Base-by-base conservation (phyloP, 495 filamentous ascomycete genomes). In the Chaetomium tenue region DNA sequence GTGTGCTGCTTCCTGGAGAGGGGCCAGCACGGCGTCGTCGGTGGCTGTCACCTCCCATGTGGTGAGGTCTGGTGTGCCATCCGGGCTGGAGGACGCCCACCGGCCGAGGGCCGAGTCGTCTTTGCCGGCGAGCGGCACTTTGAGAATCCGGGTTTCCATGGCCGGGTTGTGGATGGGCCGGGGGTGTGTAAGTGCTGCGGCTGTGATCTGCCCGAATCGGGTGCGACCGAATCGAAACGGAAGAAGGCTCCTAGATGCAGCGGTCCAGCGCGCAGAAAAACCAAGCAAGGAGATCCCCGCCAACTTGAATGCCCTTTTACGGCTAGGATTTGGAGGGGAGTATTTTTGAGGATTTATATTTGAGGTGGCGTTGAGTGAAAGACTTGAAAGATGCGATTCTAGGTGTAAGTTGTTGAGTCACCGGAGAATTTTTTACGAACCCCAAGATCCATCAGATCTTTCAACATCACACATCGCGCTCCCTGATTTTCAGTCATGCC, bases 1-100 rank as follows among this genome's bases (percentile, higher is more conserved):
- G 13, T 79, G 57, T 15, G 88, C 89, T 7, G 90, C 90, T 37
- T 79, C 71, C 50, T 58, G 70, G 61, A 88, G 70, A 22, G 75
- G 63, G 2, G 68, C 39, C 44, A 71, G 30, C 26, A 55, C 23
- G 22, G 30, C 20, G 39, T 23, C n/a, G 5, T 64, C 37, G n/a
- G 62, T 40, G 4, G 39, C 22, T 23, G 65, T 52, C 42, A 73
- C 58, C 30, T 64, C 55, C 73, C 73, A 75, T 26, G 48, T 60
- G 51, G 30, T 50, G 23, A 71, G 62, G 23, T 67, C 52, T 0
- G 22, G 55, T 33, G 13, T 58, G 42, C 47, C 60, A 15, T 65
- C 58, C 3, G 59, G 16, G 0, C 5, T 5, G 13, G 26, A 16
- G 22, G 20, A 25, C 16, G 63, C 60, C 63, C 71, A 77, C 12